phyloP scores from a whole-genome alignment of 192 early-diverging fungal genomes.

The Phlyctochytrium planicorne region DNA sequence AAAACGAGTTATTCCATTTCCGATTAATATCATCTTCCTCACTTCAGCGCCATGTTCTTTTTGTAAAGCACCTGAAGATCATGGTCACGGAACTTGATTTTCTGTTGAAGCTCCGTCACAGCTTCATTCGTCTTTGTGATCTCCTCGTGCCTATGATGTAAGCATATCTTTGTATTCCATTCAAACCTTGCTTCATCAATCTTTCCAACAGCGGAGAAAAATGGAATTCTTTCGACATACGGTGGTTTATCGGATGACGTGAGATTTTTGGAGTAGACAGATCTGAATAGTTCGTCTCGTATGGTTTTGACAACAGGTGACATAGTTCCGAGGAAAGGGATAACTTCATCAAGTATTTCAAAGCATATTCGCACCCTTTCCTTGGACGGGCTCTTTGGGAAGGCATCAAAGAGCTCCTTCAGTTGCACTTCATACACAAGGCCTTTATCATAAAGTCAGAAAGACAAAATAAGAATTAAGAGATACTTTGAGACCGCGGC shows the following conservation, averaged over 20 bases:
- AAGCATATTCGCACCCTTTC: conserved; percentile 30
- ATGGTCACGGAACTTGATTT: conserved; percentile 49
- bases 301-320: conserved; percentile 24
- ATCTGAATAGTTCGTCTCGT: conserved; percentile 35
- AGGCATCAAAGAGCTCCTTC: conserved; percentile 38
- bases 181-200: conserved; percentile 32
- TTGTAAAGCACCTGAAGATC: conserved; percentile 47
- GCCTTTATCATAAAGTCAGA: too few species aligned
- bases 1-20: too few species aligned
- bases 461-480: too few species aligned
- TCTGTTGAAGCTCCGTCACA: conserved; percentile 36
- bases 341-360: conserved; percentile 35
- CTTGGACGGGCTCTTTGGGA: conserved; percentile 27
- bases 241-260: conserved; percentile 29
- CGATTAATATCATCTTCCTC: conserved; percentile 16
- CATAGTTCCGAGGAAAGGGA: conserved; percentile 27
- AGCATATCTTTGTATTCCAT: too few species aligned
- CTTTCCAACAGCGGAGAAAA: conserved; percentile 27
- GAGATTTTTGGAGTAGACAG: conserved; percentile 38
- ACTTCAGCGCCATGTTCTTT: conserved; percentile 50
- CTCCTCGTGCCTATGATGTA: too few species aligned
- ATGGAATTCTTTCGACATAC: conserved; percentile 43
- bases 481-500: conserved; percentile 32
- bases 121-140: conserved; percentile 28
- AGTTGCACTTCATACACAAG: conserved; percentile 42